Evolutionary conservation across 805 yeast genomes (phyloP).

Genomic region (Wickerhamomyces kurtzmanii): DNA sequence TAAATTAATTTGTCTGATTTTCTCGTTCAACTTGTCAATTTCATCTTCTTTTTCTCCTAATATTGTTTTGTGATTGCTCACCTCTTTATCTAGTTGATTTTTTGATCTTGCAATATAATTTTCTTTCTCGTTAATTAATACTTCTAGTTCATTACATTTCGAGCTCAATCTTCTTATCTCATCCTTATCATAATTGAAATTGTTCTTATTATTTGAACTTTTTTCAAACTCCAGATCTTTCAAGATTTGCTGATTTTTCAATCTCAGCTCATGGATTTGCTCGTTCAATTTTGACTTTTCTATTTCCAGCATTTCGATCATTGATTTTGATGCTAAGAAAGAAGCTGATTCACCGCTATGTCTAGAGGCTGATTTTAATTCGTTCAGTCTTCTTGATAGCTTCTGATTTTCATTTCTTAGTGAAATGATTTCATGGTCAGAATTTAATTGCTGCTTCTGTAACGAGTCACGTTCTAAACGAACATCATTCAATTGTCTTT

Average conservation of each 20-base stretch:
- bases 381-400: slow-evolving; percentile 14
- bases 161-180: slow-evolving; percentile 28
- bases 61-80: slow-evolving; percentile 11
- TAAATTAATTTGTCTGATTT: slow-evolving; percentile 22
- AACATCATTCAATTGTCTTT: slow-evolving; percentile 14
- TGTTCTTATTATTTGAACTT: slow-evolving; percentile 6
- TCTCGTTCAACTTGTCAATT: slow-evolving; percentile 21
- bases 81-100: slow-evolving; percentile 12
- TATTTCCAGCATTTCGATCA: slow-evolving; percentile 7
- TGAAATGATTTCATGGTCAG: slow-evolving; percentile 12
- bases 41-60: slow-evolving; percentile 27
- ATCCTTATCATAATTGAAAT: slow-evolving; percentile 20
- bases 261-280: slow-evolving; percentile 25
- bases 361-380: slow-evolving; percentile 9
- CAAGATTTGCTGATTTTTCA: slow-evolving; percentile 24
- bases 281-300: slow-evolving; percentile 20
- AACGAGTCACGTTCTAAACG: slow-evolving; percentile 18
- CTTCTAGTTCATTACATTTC: slow-evolving; percentile 22
- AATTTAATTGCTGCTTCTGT: slow-evolving; percentile 8
- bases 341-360: slow-evolving; percentile 1
- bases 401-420: slow-evolving; percentile 22
- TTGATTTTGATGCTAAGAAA: slow-evolving; percentile 1
- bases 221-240: slow-evolving; percentile 25
- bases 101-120: slow-evolving; percentile 9
- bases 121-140: slow-evolving; percentile 15